Percentiles rank a stretch among this genome's conserved stretches.
phyloP scores from a whole-genome alignment of 768 basidiomycete genomes.

The Tulasnella sp. region DNA sequence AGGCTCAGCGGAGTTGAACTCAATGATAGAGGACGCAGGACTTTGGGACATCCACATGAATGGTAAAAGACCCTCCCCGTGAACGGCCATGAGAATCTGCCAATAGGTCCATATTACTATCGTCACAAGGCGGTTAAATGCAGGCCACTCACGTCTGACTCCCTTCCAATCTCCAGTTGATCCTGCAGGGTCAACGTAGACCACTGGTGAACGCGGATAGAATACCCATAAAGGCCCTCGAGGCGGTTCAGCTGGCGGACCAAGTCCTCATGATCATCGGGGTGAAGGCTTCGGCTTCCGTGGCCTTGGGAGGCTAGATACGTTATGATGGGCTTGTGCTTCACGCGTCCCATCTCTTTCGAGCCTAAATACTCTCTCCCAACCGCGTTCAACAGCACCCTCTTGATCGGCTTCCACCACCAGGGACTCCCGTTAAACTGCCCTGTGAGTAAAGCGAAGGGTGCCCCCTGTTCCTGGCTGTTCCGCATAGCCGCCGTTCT shows the following conservation, averaged over 20 bases:
- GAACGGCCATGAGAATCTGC: constrained; percentile 42
- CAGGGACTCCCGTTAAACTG: constrained; percentile 65
- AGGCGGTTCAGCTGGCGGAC: constrained; percentile 38
- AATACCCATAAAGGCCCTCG: constrained; percentile 41
- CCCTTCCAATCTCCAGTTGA: constrained; percentile 39
- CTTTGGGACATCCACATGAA: constrained; percentile 43
- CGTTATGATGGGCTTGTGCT: constrained; percentile 40
- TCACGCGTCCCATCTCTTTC: background rate
- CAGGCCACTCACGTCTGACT: constrained; percentile 39
- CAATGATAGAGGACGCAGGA: constrained; percentile 40
- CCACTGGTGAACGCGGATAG: constrained; percentile 42
- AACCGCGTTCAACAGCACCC: background rate
- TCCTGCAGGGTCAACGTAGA: constrained; percentile 41
- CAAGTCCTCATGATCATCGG: constrained; percentile 39
- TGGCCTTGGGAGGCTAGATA: constrained; percentile 43
- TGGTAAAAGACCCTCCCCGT: constrained; percentile 42
- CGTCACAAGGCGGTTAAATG: background rate
- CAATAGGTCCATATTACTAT: background rate
- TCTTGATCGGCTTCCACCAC: constrained; percentile 73
- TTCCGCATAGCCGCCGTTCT: constrained; percentile 54
- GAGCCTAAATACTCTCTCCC: background rate
- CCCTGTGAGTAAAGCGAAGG: constrained; percentile 42
- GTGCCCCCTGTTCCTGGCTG: background rate
- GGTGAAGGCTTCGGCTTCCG: constrained; percentile 41
- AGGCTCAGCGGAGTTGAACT: constrained; percentile 35